A percentile compares a stretch with the other conserved stretches of the same genome.
These are phyloP conservation scores for Termitomyces sp. DNA, from an alignment of 1,284 basidiomycete species.

Conservation along the genomic window DNA sequence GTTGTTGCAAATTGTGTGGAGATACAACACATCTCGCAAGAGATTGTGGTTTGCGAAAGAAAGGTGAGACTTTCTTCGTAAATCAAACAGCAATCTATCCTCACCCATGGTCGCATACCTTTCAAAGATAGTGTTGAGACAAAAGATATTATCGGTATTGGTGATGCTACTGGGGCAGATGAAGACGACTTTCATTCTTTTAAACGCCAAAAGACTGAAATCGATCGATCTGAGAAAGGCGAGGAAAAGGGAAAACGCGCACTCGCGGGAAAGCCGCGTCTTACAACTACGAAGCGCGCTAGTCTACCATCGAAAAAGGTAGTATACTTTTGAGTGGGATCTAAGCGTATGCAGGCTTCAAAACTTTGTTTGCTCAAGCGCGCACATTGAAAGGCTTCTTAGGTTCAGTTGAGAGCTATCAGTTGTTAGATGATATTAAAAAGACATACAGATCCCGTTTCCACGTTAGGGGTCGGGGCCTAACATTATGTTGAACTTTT, in stretches of 20 bases:
- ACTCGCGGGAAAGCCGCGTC: slow-evolving; percentile 37
- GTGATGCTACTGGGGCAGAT: slow-evolving; percentile 68
- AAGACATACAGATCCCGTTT: not conserved
- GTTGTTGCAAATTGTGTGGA: slow-evolving; percentile 84
- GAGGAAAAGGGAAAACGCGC: slow-evolving; percentile 38
- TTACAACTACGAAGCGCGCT: slow-evolving; percentile 33
- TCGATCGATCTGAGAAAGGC: slow-evolving; percentile 55
- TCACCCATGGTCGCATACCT: not conserved
- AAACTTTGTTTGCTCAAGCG: not conserved
- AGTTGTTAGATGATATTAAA: not conserved
- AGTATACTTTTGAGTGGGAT: slow-evolving; percentile 46
- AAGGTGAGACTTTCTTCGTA: slow-evolving; percentile 38
- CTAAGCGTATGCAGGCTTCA: not conserved
- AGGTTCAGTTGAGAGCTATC: not conserved
- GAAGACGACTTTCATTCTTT: slow-evolving; percentile 90
- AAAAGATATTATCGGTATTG: slow-evolving; percentile 46
- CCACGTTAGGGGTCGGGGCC: too few relatives aligned
- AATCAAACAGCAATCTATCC: not conserved
- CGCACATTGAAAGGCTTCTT: not conserved
- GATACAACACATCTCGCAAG: slow-evolving; percentile 83
- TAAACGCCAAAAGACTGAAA: slow-evolving; percentile 55
- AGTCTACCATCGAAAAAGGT: slow-evolving; percentile 45
- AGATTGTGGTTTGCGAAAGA: slow-evolving; percentile 68
- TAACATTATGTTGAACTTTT: slow-evolving; percentile 4
- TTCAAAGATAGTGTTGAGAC: slow-evolving; percentile 25